Evolutionary conservation across 768 basidiomycete species (phyloP), one percentile per base, ranked within the genome.

Genomic region (Russula abietina): DNA sequence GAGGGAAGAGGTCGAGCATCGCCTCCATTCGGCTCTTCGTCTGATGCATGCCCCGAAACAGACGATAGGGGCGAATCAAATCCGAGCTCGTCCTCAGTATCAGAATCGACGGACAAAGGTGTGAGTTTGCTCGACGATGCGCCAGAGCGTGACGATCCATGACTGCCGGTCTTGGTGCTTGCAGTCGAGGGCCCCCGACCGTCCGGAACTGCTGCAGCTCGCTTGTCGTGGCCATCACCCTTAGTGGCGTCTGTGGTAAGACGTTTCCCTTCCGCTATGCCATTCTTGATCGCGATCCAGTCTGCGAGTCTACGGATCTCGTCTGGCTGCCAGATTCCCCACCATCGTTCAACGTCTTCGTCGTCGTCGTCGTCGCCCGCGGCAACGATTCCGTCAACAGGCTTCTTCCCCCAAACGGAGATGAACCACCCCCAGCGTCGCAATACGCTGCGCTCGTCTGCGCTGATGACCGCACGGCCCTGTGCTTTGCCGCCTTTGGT

Each of bases 401-500:
- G 83, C 64, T 74, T 80, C 72, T 73, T 81, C 1, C 89, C 89
- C 81, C 83, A 88, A 1, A 90, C 87, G 4, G 81, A 83, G n/a
- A 93, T 69, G 70, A 89, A 87, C 86, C 86, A 90, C 1, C 83
- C 78, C 89, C 90, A 93, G 36, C 81, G 78, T 61, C 71, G 79
- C 71, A 86, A 72, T 38, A 76, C 73, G 24, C 71, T 70, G n/a
- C 84, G 75, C n/a, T 85, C 82, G 16, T 82, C 81, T 33, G 75
- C 72, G 9, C 77, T 69, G 28, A 78, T 33, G 72, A 74, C 30
- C 71, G 70, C 59, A 71, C 75, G 32, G 72, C 75, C 69, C 74
- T 80, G 68, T 71, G 80, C 69, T 73, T 80, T 61, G 72, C 72
- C 64, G 57, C 73, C 60, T 68, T 78, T 79, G 60, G 72, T 57